Evolutionary conservation across 805 yeast genomes (phyloP), one percentile per base, ranked within the genome.

Genomic region (Tetrapisispora arboricola): DNA sequence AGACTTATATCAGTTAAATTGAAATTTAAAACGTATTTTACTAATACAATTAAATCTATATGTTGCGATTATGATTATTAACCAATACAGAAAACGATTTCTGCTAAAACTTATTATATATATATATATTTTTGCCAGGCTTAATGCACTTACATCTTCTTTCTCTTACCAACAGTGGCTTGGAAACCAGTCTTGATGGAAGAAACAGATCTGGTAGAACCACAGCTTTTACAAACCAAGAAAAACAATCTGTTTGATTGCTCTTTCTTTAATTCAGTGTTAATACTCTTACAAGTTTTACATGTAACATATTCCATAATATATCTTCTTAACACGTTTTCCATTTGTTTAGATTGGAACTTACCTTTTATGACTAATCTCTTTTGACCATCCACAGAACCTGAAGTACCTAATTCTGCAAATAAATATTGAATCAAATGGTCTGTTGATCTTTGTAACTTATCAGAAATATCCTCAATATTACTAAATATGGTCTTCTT

Each of bases 121-220:
- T 22, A 34, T 34, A 22, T 22, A 32, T 34, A n/a, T 16, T 34
- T 21, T 28, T 34, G 28, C 18, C 22, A 28, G 31, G 30, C 26
- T 24, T 20, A 40, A 36, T 21, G 31, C 38, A 42, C 31, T 51
- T 50, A 55, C 60, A 61, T 70, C 67, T 71, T 82, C 78, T 78
- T 84, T 80, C 90, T 84, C 66, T 83, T 81, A 54, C 95, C 94
- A 57, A 85, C 80, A 61, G 84, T 90, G 54, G 98, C 99, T 73
- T 88, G 96, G 95, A 85, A 92, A 82, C 99, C 99, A 38, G 96
- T 85, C 78, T 94, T 92, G 67, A 92, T 92, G 36, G 96, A 86
- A 53, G 92, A 78, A 43, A 92, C 99, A 38, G 96, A 87, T 70
- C 96, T 82, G 37, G 96, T 80, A 37, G 95, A 84, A 53, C 98